Base-by-base conservation (phyloP, 306 rosid genomes). In the Lathyrus aphaca region DNA sequence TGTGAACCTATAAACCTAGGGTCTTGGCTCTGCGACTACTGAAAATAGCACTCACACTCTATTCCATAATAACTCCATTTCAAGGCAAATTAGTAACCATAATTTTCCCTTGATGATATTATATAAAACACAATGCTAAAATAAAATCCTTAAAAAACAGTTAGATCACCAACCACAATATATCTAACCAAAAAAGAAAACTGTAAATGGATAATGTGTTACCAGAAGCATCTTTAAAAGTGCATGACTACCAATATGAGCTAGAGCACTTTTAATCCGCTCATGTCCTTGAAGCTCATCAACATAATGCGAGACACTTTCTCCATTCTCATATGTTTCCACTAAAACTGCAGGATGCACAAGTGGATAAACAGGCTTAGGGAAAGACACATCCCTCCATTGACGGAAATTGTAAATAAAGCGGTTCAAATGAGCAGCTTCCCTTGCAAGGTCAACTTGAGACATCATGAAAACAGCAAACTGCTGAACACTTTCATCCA, bases 361-460 rank as follows among this genome's bases (percentile, higher is more conserved):
- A 30, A 93, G 96, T 11, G 98, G 98, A 74, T 93, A 93, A 66
- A 90, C 91, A 27, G 98, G 98, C 85, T 86, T 93, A 18, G 98
- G 96, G 84, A 93, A 93, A 59, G 98, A 93, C 74, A 93, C 98
- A 81, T 93, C 91, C 87, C 67, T 93, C 96, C 93, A 90, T 27
- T 79, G 77, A 39, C 96, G 92, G 74, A 93, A 93, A 81, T 93
- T 93, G 76, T 90, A 93, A 62, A 90, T 88, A 74, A 90, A 93
- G 53, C 98, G 98, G 77, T 92, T 93, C 89, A 93, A 85, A 80
- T 93, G 96, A 68, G 98, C 93, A 85, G 98, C 98, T 86, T 93
- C 98, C 87, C 96, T 86, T 1, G 98, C 96, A 81, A 93, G 96
- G 79, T 93, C 98, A 85, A 93, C 98, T 90, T 93, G 98, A 73